phyloP scores from a whole-genome alignment of 2,329 filamentous ascomycete genomes.

The Neofusicoccum parvum region DNA sequence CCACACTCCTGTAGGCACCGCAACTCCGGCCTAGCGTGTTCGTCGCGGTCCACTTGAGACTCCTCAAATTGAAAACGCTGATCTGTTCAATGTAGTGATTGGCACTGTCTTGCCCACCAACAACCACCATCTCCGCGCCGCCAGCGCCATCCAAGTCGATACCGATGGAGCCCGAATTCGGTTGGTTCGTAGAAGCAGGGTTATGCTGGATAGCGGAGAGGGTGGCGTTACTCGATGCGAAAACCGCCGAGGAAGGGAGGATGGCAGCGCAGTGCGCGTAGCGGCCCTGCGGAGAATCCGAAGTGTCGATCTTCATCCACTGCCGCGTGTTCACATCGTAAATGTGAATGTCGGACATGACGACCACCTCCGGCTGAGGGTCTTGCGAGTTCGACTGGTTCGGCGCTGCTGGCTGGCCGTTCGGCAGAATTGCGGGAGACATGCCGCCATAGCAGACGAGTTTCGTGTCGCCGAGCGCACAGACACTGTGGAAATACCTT shows the following conservation, averaged over 20 bases:
- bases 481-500: constrained; percentile 96
- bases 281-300: constrained; percentile 84
- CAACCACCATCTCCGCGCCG: constrained; percentile 95
- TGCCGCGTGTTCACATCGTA: constrained; percentile 81
- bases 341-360: constrained; percentile 98
- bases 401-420: constrained; percentile 38
- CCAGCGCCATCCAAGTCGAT: constrained; percentile 87
- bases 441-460: constrained; percentile 98
- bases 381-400: constrained; percentile 53
- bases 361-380: constrained; percentile 81
- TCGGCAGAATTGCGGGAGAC: constrained; percentile 69
- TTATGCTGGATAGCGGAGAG: constrained; percentile 89
- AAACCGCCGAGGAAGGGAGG: constrained; percentile 81
- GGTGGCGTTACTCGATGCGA: constrained; percentile 81
- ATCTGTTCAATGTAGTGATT: constrained; percentile 99
- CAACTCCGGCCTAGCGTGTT: constrained; percentile 87
- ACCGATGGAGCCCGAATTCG: constrained; percentile 85
- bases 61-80: constrained; percentile 94
- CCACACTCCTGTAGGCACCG: constrained; percentile 93
- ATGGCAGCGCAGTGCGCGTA: constrained; percentile 97
- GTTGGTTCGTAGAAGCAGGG: constrained; percentile 70
- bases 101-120: constrained; percentile 93
- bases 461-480: constrained; percentile 89
- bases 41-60: constrained; percentile 92
- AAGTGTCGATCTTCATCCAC: constrained; percentile 82